These are phyloP conservation scores for Monilinia polystroma DNA, from an alignment of 2,329 filamentous ascomycete species.

Conservation along the genomic window DNA sequence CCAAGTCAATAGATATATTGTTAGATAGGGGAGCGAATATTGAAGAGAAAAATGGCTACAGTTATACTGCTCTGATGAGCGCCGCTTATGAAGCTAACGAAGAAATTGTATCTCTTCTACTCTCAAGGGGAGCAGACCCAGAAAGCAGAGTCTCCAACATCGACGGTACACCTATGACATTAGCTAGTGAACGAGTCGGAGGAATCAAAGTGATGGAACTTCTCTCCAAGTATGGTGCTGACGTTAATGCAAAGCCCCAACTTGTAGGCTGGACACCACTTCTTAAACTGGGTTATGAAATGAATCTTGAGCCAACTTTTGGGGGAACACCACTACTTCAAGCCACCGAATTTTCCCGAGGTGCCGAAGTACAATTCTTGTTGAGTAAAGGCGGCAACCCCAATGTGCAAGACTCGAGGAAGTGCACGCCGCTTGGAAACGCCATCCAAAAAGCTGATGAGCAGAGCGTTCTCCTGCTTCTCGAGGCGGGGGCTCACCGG, in stretches of 20 bases:
- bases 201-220: background rate
- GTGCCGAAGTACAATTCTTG: background rate
- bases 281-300: background rate
- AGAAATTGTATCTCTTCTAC: background rate
- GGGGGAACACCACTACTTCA: background rate
- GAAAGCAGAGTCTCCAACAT: background rate
- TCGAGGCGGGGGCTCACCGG: background rate
- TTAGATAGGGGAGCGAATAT: background rate
- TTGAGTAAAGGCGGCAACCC: background rate
- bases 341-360: background rate
- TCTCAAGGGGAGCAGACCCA: background rate
- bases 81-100: background rate
- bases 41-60: background rate
- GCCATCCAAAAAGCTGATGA: background rate
- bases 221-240: background rate
- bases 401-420: background rate
- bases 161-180: background rate
- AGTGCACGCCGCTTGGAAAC: background rate
- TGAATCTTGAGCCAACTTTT: background rate
- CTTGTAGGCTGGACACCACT: background rate
- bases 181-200: background rate
- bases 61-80: background rate
- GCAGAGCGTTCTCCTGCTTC: background rate
- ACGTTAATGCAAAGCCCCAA: background rate
- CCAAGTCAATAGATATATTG: background rate